Evolutionary conservation across 306 rosid genomes (phyloP).

Genomic region (Cajanus cajan): DNA sequence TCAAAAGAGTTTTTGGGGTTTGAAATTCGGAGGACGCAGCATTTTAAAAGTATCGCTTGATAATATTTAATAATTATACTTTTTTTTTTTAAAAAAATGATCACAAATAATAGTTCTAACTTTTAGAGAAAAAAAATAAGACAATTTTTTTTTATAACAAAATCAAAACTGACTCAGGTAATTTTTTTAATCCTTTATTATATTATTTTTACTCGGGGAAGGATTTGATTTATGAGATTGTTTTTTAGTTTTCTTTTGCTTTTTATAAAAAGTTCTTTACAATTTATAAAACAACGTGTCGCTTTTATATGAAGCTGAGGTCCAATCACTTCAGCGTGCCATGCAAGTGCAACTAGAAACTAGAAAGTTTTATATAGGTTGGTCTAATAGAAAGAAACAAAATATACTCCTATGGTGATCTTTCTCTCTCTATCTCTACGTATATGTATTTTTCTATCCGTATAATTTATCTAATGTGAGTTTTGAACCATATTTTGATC

Average conservation of each 20-base stretch:
- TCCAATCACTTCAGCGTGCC: conserved; percentile 20
- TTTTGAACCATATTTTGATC: not conserved
- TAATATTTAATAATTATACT: too few relatives aligned
- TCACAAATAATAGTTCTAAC: too few relatives aligned
- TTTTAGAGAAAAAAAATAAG: too few relatives aligned
- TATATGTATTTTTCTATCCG: not conserved
- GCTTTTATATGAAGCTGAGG: conserved; percentile 50
- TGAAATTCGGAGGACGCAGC: too few relatives aligned
- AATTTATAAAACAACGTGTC: too few relatives aligned
- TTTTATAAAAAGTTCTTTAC: not conserved
- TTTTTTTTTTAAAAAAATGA: too few relatives aligned
- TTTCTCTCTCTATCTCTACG: conserved; percentile 14
- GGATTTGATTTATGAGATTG: conserved; percentile 21
- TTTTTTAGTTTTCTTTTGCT: not conserved
- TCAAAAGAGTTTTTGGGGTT: too few relatives aligned
- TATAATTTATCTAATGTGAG: not conserved
- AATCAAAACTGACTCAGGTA: too few relatives aligned
- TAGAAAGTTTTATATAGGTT: conserved; percentile 36
- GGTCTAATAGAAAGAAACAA: conserved; percentile 43
- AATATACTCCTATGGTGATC: conserved; percentile 32
- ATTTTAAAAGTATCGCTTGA: too few relatives aligned
- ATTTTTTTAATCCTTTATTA: too few relatives aligned
- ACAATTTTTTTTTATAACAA: too few relatives aligned
- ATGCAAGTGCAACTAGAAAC: not conserved
- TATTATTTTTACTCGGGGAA: conserved; percentile 20